Evolutionary conservation across 1,284 basidiomycete species (phyloP).

Genomic region (Naganishia sp.): DNA sequence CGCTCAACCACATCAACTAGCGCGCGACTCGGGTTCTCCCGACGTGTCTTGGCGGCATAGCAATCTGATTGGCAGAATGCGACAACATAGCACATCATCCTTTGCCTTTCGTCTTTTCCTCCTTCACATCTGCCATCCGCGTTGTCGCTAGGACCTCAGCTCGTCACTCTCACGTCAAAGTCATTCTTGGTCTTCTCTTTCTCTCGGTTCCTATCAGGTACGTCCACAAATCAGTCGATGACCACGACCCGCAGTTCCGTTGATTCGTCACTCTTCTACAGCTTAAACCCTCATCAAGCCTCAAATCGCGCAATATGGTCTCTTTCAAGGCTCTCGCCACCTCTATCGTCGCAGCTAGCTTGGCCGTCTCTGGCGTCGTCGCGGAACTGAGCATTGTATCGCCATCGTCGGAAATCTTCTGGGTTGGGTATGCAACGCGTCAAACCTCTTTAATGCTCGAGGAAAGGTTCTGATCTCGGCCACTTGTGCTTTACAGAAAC

Average conservation of each 20-base stretch:
- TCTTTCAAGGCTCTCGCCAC: slow-evolving; percentile 16
- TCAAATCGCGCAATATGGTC: slow-evolving; percentile 6
- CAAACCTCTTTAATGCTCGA: not conserved
- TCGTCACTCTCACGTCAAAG: not conserved
- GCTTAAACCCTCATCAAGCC: not conserved
- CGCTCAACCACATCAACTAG: not conserved
- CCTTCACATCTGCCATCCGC: not conserved
- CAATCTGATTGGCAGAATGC: not conserved
- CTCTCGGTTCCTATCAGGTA: not conserved
- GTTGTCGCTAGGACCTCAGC: not conserved
- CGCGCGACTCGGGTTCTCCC: not conserved
- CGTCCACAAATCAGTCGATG: no score
- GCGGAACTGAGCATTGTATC: slow-evolving; percentile 29
- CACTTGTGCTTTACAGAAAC: slow-evolving; percentile 34
- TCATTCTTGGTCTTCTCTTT: no score
- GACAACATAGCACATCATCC: not conserved
- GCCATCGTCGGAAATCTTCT: slow-evolving; percentile 31
- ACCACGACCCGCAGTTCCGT: not conserved
- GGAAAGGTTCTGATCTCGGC: not conserved
- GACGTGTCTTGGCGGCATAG: not conserved
- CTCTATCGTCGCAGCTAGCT: slow-evolving; percentile 5
- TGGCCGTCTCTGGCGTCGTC: slow-evolving; percentile 17
- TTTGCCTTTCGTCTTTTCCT: not conserved
- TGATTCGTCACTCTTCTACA: slow-evolving; percentile 3
- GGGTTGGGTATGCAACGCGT: slow-evolving; percentile 19